Evolutionary conservation across 2,329 filamentous ascomycete species (phyloP), one percentile per base, ranked within the genome.

Genomic region (Paraphoma sp.): DNA sequence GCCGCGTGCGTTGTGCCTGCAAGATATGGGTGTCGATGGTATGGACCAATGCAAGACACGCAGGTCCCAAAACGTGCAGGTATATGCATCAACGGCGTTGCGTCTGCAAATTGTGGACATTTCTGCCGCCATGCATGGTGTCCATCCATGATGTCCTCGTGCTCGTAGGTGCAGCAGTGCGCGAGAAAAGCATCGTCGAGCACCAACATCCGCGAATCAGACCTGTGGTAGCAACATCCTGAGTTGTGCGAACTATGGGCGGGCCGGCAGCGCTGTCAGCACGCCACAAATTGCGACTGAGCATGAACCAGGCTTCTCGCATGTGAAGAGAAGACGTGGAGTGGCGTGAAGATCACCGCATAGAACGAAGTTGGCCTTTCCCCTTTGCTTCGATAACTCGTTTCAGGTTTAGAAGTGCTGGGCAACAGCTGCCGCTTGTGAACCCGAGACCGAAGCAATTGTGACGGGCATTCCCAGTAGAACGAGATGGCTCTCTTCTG

Each of bases 101-200:
- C 49, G 48, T 44, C 48, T 48, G 46, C 51, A 62, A 53, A 62
- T 61, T 67, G 65, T 68, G 69, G 66, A 65, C 67, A 63, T 61
- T 54, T 63, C 57, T 65, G 63, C 69, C 65, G 64, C 62, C 59
- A 69, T 67, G 66, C 61, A 64, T 55, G 33, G 36, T 59, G 53
- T 53, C 62, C 55, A 56, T 60, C 64, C 64, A 57, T 64, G 60
- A 50, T 59, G 50, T 56, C 61, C 56, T 59, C 57, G 54, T 66
- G 51, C 53, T 63, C 48, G 52, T 51, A 48, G 49, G 47, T 60
- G 62, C 65, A 66, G 59, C 47, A 54, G 46, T 54, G 53, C 55
- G 52, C 59, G 49, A 63, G 23, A 23, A 53, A 48, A 60, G 52
- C 60, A 59, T 56, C 53, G 53, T 47, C 53, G 53, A 62, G 52